Evolutionary conservation across 495 filamentous ascomycete species (phyloP), one percentile per base, ranked within the genome.

Genomic region (Aspergillus heteromorphus): DNA sequence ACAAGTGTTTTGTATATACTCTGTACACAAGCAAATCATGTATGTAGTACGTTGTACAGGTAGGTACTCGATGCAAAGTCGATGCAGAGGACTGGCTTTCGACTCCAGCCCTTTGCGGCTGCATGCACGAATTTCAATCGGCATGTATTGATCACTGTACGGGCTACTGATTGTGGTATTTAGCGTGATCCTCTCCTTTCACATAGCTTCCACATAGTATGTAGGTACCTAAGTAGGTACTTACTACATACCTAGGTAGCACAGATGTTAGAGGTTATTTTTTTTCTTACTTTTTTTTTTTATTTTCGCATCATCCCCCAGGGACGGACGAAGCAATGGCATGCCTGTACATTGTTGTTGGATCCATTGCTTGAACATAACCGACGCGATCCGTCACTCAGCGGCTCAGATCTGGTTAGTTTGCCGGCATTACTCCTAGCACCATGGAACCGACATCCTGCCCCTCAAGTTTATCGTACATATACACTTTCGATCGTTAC

Each of bases 91-190:
- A 31, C 56, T 36, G 41, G 42, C 42, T 45, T 45, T 59, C 52
- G 43, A 50, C 54, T 47, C 67, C 69, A 38, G 40, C 64, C 64
- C 53, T 55, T 66, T 61, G 52, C 45, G 63, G 66, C 59, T 19
- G 51, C 64, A 51, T 69, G 63, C 61, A 41, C 52, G 51, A 49
- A 48, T 27, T 58, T 49, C 48, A 30, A 48, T 30, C 23, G 14
- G 27, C 48, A 50, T 48, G 47, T 25, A 60, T 38, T 40, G 36
- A 48, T 56, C 48, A 48, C n/a, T 4, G 23, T 25, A 48, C 34
- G 34, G n/a, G 34, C 34, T 38, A 38, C 34, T 38, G 5, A n/a
- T 27, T 7, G 23, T 27, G 23, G 23, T 27, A 27, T 27, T 27
- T 14, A 38, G 13, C 13, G 5, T 13, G 34, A 38, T 38, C 4